A percentile compares a stretch with the other conserved stretches of the same genome.
Evolutionary conservation across 2,329 filamentous ascomycete genomes (phyloP).

Genomic region (Fusarium penzigii): DNA sequence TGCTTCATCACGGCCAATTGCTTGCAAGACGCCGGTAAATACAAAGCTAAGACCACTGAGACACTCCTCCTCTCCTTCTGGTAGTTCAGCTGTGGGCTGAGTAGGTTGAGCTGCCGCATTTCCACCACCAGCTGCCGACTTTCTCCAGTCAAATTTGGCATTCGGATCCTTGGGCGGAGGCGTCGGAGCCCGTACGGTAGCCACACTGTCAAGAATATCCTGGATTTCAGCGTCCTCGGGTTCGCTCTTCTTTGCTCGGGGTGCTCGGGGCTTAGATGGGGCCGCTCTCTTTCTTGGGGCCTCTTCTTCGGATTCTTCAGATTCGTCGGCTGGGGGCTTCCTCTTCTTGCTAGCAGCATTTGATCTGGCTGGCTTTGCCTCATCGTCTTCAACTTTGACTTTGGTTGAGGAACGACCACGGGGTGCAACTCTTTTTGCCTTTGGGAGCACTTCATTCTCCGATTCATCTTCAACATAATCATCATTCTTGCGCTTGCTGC

Average conservation of each 20-base stretch:
- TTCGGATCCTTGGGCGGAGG: slow-evolving; percentile 73
- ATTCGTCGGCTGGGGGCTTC: slow-evolving; percentile 57
- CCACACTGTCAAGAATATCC: slow-evolving; percentile 85
- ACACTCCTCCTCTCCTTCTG: slow-evolving; percentile 84
- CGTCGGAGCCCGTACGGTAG: slow-evolving; percentile 78
- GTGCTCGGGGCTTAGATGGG: slow-evolving; percentile 59
- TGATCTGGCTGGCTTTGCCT: slow-evolving; percentile 32
- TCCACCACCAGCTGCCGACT: slow-evolving; percentile 56
- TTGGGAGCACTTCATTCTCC: slow-evolving; percentile 67
- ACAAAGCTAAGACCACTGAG: slow-evolving; percentile 89
- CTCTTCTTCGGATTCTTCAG: slow-evolving; percentile 59
- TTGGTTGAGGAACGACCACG: slow-evolving; percentile 35
- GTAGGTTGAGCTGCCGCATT: slow-evolving; percentile 63
- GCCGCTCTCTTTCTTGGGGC: slow-evolving; percentile 62
- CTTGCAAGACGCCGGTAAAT: slow-evolving; percentile 85
- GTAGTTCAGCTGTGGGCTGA: slow-evolving; percentile 68
- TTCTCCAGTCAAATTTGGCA: slow-evolving; percentile 79
- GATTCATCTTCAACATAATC: slow-evolving; percentile 74
- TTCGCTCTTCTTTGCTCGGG: slow-evolving; percentile 60
- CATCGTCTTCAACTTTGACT: slow-evolving; percentile 21
- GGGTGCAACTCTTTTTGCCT: slow-evolving; percentile 58
- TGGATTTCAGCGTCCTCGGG: slow-evolving; percentile 71
- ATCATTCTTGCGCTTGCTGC: slow-evolving; percentile 69
- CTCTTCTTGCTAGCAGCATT: slow-evolving; percentile 51
- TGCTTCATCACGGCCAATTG: slow-evolving; percentile 80